Conservation (phyloP, 1,284 basidiomycete genomes). For the Pseudozyma thailandica region DNA sequence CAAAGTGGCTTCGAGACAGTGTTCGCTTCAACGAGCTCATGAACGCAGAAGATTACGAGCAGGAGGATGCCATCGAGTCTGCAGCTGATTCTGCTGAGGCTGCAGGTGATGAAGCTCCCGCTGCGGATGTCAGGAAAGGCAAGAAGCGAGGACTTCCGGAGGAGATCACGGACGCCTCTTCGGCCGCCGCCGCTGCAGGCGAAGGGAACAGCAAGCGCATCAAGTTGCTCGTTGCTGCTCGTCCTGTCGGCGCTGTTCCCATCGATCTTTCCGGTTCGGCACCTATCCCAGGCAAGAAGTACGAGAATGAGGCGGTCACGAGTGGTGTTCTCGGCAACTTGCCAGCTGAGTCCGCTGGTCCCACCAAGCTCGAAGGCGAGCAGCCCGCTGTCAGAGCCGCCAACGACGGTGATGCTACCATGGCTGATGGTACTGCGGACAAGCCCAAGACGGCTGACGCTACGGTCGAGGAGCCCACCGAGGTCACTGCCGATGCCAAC, state of each 20-base stretch:
- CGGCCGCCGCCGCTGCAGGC: constrained; percentile 28
- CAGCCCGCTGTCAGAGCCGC: constrained; percentile 45
- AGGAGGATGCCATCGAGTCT: constrained; percentile 53
- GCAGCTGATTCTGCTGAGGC: constrained; percentile 19
- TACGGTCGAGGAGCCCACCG: constrained; percentile 77
- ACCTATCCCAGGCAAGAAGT: constrained; percentile 66
- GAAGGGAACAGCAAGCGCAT: constrained; percentile 60
- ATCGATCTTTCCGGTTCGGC: constrained; percentile 64
- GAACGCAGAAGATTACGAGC: constrained; percentile 68
- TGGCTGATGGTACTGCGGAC: constrained; percentile 47
- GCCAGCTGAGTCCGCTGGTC: constrained; percentile 46
- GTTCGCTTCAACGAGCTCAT: constrained; percentile 66
- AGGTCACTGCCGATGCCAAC: constrained; percentile 75
- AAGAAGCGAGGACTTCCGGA: constrained; percentile 66
- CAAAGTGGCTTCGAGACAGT: constrained; percentile 64
- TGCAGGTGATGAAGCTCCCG: constrained; percentile 22
- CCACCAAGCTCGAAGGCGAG: constrained; percentile 32
- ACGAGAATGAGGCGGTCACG: constrained; percentile 64
- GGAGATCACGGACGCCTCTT: constrained; percentile 56
- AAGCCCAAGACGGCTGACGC: constrained; percentile 42
- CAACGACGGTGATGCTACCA: constrained; percentile 56
- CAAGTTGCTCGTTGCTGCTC: constrained; percentile 62
- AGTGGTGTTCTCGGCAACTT: constrained; percentile 64
- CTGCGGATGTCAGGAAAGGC: constrained; percentile 26
- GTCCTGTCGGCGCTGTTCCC: constrained; percentile 60